Evolutionary conservation across 1,284 basidiomycete species (phyloP), one percentile per base, ranked within the genome.

Genomic region (Megacollybia platyphylla): DNA sequence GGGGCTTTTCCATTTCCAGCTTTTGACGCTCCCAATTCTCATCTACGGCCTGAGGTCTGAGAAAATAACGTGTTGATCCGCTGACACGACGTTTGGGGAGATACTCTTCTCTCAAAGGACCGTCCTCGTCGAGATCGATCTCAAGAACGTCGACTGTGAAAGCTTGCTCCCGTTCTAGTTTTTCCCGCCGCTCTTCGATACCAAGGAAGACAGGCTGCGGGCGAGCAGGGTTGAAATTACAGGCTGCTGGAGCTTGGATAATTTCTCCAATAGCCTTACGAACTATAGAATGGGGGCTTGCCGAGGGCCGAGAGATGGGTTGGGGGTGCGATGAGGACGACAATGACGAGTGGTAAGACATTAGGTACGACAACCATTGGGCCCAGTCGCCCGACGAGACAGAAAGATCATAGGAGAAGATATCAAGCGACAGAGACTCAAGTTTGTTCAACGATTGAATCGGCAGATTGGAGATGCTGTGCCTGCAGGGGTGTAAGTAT

Each of bases 101-200:
- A 48, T 87, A 87, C 53, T 87, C 84, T 54, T 84, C 79, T 42
- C 83, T 65, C 40, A 87, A 63, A 24, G 84, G 84, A 5, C 84
- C 84, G 54, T 86, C 82, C 53, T 85, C 80, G 51, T 87, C 84
- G 36, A 87, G 63, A 58, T 87, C 76, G 42, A 87, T 81, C 50
- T 85, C 81, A 42, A 74, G 54, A 1, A 69, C 65, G 45, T 79
- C 76, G 37, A 64, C 52, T 15, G 54, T 64, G 43, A 60, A 57
- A 5, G 60, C 54, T 42, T 61, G 53, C 42, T 70, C 63, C 44
- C 62, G 62, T 41, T 71, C 68, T 17, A 64, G 43, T 43, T 64
- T 67, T 44, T 77, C 75, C 49, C 69, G 70, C 44, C 74, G 66
- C 44, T 79, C 74, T 42, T 82, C 79, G 24, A 84, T 52, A 10